Evolutionary conservation across 441 rosid species (phyloP), one percentile per base, ranked within the genome.

Genomic region (California macrophylla): DNA sequence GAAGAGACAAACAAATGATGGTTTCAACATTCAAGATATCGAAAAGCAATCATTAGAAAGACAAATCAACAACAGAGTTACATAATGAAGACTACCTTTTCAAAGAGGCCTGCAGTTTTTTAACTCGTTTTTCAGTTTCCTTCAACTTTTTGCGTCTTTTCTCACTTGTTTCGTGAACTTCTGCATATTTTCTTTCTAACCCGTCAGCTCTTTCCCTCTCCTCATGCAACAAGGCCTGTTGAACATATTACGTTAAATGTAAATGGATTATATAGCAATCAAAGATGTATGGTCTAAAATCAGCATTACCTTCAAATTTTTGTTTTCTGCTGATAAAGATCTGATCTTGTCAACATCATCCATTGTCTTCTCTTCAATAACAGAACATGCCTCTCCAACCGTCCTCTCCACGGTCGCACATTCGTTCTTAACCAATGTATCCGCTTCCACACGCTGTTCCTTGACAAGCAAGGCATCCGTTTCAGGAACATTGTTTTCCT

Each of bases 361-460:
- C 72, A 89, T 87, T n/a, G 92, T 62, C 73, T 92, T 87, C 82
- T 83, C 97, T 82, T 88, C 62, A 10, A 92, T 67, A 64, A 90
- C 91, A 62, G 95, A 93, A 81, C 96, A 94, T 30, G 99, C 92
- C 75, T 95, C 99, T 81, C 85, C 92, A 18, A 88, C 81, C 32
- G 86, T 89, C 75, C 87, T 82, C 89, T 79, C 62, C 34, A 26
- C 64, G 25, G 64, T 3, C 34, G 16, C 16, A 13, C n/a, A 60
- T 60, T 60, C 64, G 18, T 18, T 16, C 8, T 18, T 9, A 50
- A 50, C 6, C 21, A 50, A 10, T 5, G 47, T 12, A 40, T 40
- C 13, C 3, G 16, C 47, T 10, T 40, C 16, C 47, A 5, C 47
- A 0, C 13, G 4, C 47, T 1, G 82, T 81, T 92, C 99, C 79